Evolutionary conservation across 371 early-diverging fungal genomes (phyloP), one percentile per base, ranked within the genome.

Genomic region (Mucor piriformis): DNA sequence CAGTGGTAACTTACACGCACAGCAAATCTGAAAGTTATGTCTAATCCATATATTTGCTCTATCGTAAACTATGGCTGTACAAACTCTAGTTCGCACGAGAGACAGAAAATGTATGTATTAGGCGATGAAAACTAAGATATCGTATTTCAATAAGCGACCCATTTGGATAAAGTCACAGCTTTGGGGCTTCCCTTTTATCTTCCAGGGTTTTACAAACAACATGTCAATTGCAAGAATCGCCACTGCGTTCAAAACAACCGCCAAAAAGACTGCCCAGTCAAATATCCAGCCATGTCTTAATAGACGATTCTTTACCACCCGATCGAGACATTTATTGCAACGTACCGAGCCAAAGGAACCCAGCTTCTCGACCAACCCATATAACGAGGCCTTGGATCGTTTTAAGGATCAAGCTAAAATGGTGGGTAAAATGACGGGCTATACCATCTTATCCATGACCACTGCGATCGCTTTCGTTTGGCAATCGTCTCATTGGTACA

Each of bases 401-500:
- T 42, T 73, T 4, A 69, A 66, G 24, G 23, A 54, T 16, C 73
- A 76, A 54, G 66, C 67, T 13, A 72, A 73, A 53, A 34, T 66
- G 21, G 66, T 67, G 0, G 59, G 56, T 35, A 81, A 77, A 47
- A 57, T 71, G n/a, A 67, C 69, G 1, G 72, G 65, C n/a, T 64
- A 69, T 20, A 74, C 74, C 4, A 49, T 61, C 2, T 7, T 72
- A 13, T 68, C 79, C 1, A 52, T 75, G 1, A 56, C 67, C 0
- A 42, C 73, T 20, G 58, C 74, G 6, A 51, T 69, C 11, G 66
- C 65, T 1, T 24, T 79, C 33, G 51, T 69, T 16, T 81, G 76
- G 76, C 77, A 81, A 63, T 57, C 76, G 3, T 63, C 71, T 21
- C 83, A 83, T 47, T 55, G 72, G 42, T 83, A 83, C 42, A 77